phyloP scores from a whole-genome alignment of 164 flowering plant genomes.

The Piper longum region DNA sequence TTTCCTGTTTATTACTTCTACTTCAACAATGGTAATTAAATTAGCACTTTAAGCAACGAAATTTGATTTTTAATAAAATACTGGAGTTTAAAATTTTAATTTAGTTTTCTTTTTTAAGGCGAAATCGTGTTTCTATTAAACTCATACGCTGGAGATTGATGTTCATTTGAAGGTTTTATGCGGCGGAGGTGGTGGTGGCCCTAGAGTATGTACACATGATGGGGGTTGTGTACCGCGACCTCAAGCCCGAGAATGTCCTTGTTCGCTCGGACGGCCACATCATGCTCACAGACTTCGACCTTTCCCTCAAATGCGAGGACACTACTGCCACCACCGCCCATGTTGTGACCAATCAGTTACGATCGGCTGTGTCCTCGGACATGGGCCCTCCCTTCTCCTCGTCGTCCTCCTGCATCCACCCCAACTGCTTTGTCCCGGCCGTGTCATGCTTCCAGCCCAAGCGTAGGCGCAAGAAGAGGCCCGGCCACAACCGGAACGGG shows the following conservation, averaged over 20 bases:
- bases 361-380: conserved; percentile 5
- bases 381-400: conserved; percentile 22
- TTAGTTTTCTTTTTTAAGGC: too few species aligned
- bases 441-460: conserved; percentile 67
- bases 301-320: conserved; percentile 50
- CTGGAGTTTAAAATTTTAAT: too few species aligned
- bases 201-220: conserved; percentile 79
- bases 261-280: conserved; percentile 80
- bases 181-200: conserved; percentile 64
- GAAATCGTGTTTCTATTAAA: too few species aligned
- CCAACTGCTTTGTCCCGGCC: conserved; percentile 63
- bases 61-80: too few species aligned
- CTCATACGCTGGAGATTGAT: too few species aligned
- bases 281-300: conserved; percentile 85
- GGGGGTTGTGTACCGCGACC: conserved; percentile 83
- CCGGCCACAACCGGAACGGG: conserved; percentile 9
- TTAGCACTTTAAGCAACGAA: too few species aligned
- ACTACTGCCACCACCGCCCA: conserved; percentile 45
- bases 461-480: conserved; percentile 45
- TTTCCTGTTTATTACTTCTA: too few species aligned
- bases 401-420: conserved; percentile 59
- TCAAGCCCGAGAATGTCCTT: conserved; percentile 84
- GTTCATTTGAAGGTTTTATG: conserved; percentile 43
- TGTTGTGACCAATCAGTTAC: conserved; percentile 17
- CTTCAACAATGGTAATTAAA: too few species aligned